These are phyloP conservation scores for Fusarium agapanthi DNA, from an alignment of 2,329 filamentous ascomycete species.

Conservation along the genomic window DNA sequence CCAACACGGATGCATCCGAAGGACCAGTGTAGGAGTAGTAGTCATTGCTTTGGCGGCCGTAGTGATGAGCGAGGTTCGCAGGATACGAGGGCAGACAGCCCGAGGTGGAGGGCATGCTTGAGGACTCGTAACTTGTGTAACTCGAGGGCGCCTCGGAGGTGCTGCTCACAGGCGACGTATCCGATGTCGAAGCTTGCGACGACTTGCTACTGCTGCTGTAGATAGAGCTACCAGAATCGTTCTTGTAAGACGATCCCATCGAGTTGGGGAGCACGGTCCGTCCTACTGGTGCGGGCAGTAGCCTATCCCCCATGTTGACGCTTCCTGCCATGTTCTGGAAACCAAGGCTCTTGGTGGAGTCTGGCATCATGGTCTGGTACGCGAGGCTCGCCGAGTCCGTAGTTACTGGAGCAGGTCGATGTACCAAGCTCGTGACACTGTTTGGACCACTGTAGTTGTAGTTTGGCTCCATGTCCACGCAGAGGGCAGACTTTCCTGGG, in stretches of 20 bases:
- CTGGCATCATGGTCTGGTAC: conserved; percentile 10
- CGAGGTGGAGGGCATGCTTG: conserved; percentile 29
- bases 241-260: conserved; percentile 37
- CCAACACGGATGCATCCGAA: conserved; percentile 24
- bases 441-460: conserved; percentile 40
- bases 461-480: conserved; percentile 40
- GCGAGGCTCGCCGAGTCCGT: conserved; percentile 6
- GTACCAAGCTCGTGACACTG: conserved; percentile 20
- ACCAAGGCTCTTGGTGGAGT: conserved; percentile 11
- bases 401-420: conserved; percentile 9
- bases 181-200: conserved; percentile 22
- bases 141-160: conserved; percentile 31
- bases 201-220: conserved; percentile 37
- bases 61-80: conserved; percentile 25
- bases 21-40: conserved; percentile 30
- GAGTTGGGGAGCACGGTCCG: conserved; percentile 31
- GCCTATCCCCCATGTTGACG: conserved; percentile 30
- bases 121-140: conserved; percentile 40
- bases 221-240: conserved; percentile 38
- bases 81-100: conserved; percentile 29
- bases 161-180: conserved; percentile 33
- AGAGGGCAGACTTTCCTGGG: conserved; percentile 36
- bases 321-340: conserved; percentile 35
- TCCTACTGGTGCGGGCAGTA: conserved; percentile 30
- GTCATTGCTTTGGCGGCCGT: conserved; percentile 25